Evolutionary conservation across 176 grass and related monocot species (phyloP).

Genomic region (Tillandsia leiboldiana): DNA sequence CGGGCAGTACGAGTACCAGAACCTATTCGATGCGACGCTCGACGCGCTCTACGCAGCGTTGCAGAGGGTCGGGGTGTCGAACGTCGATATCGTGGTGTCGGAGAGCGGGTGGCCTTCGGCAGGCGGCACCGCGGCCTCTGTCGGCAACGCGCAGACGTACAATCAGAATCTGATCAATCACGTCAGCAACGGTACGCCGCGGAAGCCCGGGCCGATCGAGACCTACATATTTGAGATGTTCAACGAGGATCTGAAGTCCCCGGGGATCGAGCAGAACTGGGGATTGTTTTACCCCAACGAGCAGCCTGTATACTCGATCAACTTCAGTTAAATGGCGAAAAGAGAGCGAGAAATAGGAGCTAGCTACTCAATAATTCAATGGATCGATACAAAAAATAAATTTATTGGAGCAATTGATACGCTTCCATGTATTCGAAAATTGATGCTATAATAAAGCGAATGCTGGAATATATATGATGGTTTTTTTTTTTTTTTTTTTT

Average conservation of each 20-base stretch:
- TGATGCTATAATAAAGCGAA: no score
- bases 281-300: slow-evolving; percentile 74
- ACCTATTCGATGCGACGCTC: slow-evolving; percentile 61
- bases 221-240: slow-evolving; percentile 69
- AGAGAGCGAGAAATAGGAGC: no score
- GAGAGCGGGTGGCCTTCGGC: slow-evolving; percentile 65
- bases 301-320: slow-evolving; percentile 62
- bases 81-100: slow-evolving; percentile 41
- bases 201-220: slow-evolving; percentile 44
- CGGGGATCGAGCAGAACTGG: slow-evolving; percentile 47
- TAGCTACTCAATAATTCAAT: no score
- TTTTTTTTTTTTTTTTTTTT: no score
- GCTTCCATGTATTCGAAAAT: no score
- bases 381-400: no score
- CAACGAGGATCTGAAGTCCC: slow-evolving; percentile 66
- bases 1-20: slow-evolving; percentile 44
- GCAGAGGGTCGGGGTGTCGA: slow-evolving; percentile 17
- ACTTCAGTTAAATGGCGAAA: not conserved
- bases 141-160: slow-evolving; percentile 42
- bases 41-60: slow-evolving; percentile 54
- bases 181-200: slow-evolving; percentile 45
- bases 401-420: no score
- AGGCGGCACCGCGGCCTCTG: slow-evolving; percentile 16
- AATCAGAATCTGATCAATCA: slow-evolving; percentile 67
- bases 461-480: no score